Evolutionary conservation across 225 moss, liverwort and hornwort species (phyloP).

Genomic region (Takakia lepidozioides): DNA sequence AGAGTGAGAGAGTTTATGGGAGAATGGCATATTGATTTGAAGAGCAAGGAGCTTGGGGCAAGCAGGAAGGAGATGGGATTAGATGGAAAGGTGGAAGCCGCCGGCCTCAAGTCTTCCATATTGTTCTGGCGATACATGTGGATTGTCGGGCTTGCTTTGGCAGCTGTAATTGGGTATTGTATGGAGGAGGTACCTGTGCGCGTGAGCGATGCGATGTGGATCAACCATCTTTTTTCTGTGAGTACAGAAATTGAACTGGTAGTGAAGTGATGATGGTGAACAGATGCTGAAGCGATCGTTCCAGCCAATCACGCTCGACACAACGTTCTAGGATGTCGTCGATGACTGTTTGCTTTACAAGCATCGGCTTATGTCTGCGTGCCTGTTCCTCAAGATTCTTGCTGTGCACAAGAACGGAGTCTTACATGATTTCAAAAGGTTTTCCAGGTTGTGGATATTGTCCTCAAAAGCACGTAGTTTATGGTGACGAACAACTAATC

Average conservation of each 20-base stretch:
- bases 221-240: conserved; percentile 43
- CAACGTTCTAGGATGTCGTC: too few species aligned
- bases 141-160: conserved; percentile 29
- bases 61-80: conserved; percentile 26
- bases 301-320: too few species aligned
- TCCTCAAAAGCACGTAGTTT: not conserved
- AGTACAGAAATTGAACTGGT: not conserved
- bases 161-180: conserved; percentile 26
- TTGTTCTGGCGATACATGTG: conserved; percentile 17
- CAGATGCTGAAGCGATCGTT: too few species aligned
- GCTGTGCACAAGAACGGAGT: not conserved
- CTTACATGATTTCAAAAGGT: not conserved
- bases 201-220: conserved; percentile 47
- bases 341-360: too few species aligned
- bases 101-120: not conserved
- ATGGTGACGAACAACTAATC: not conserved
- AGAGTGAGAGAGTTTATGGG: too few species aligned
- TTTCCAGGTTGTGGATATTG: not conserved
- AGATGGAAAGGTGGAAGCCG: conserved; percentile 16
- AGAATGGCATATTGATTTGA: conserved; percentile 42
- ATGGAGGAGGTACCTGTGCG: conserved; percentile 33
- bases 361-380: too few species aligned
- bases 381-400: too few species aligned
- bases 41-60: conserved; percentile 16
- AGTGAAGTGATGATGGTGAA: conserved; percentile 2